phyloP scores from a whole-genome alignment of 2,329 filamentous ascomycete species.

The Colletotrichum melonis region DNA sequence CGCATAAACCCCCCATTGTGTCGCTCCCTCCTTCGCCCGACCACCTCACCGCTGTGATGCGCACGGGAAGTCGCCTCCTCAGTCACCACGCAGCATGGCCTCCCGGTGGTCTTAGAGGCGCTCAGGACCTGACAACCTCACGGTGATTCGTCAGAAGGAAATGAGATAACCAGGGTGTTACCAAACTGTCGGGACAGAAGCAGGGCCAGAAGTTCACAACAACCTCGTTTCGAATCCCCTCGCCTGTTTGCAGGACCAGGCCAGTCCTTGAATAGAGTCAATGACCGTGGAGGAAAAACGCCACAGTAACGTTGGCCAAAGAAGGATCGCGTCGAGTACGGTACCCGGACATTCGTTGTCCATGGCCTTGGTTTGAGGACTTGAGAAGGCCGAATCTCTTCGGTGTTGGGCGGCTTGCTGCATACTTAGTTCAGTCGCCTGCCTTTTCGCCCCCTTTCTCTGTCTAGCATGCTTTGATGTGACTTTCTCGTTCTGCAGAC shows the following conservation, averaged over 20 bases:
- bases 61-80: neutral
- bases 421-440: neutral
- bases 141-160: slow-evolving; percentile 5
- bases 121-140: neutral
- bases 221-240: neutral
- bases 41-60: neutral
- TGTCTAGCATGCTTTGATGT: neutral
- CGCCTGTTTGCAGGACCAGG: neutral
- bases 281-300: neutral
- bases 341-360: neutral
- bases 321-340: neutral
- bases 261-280: neutral
- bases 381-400: neutral
- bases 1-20: neutral
- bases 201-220: neutral
- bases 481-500: neutral
- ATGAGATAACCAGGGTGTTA: slow-evolving; percentile 2
- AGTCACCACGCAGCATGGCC: neutral
- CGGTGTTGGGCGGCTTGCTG: neutral
- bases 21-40: neutral
- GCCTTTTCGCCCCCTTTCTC: neutral
- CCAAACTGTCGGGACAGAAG: slow-evolving; percentile 4
- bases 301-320: neutral
- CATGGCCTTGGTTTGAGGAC: neutral
- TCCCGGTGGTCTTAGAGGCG: neutral